phyloP scores from a whole-genome alignment of 331 rosid species.

The Spiraea crenata region DNA sequence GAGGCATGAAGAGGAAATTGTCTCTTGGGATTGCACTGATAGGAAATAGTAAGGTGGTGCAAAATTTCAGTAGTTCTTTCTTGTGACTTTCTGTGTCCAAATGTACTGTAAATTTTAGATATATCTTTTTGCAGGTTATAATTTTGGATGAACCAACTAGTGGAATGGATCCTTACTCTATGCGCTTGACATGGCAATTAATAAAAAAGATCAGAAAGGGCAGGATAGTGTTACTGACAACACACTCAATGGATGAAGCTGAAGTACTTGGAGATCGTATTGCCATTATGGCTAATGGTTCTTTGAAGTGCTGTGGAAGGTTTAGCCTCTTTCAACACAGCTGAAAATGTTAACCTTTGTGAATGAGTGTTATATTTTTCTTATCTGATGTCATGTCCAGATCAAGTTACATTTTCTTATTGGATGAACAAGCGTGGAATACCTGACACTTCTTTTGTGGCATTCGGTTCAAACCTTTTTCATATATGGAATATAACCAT shows the following conservation, averaged over 20 bases:
- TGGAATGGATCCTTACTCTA: slow-evolving; percentile 99
- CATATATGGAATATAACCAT: slow-evolving; percentile 11
- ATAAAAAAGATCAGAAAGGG: slow-evolving; percentile 88
- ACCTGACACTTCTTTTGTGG: neutral
- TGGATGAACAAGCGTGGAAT: neutral
- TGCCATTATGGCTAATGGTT: slow-evolving; percentile 98
- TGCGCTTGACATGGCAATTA: slow-evolving; percentile 98
- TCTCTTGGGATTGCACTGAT: slow-evolving; percentile 96
- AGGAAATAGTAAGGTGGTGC: slow-evolving; percentile 84
- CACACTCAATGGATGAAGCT: slow-evolving; percentile 99
- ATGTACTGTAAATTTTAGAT: slow-evolving; percentile 20
- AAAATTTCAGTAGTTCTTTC: slow-evolving; percentile 15
- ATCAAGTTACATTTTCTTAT: neutral
- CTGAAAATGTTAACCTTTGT: neutral
- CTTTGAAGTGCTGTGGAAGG: slow-evolving; percentile 98
- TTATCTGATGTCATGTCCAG: neutral
- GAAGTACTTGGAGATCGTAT: slow-evolving; percentile 96
- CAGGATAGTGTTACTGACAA: slow-evolving; percentile 89
- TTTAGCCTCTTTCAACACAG: slow-evolving; percentile 10
- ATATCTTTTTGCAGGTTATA: slow-evolving; percentile 61
- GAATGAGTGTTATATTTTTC: neutral
- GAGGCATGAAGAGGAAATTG: slow-evolving; percentile 98
- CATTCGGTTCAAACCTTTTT: neutral
- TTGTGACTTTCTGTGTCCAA: slow-evolving; percentile 7
- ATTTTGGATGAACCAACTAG: slow-evolving; percentile 98